A percentile compares a stretch with the other conserved stretches of the same genome.
Conservation (phyloP, 345 rosid species). For the Gossypium thurberi region DNA sequence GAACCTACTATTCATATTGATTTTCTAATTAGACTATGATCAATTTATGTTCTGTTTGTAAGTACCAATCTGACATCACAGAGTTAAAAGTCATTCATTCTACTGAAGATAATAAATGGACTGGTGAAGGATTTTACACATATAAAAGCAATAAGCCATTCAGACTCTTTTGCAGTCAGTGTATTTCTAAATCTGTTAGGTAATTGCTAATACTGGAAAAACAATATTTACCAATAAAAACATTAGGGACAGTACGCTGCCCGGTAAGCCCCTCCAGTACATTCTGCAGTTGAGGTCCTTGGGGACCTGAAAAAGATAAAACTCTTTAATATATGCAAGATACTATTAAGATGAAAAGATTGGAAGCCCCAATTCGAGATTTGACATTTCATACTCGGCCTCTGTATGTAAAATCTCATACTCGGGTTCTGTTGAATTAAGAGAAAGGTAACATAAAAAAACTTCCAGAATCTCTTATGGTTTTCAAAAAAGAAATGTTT, state of each 20-base stretch:
- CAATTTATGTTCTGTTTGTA: not conserved
- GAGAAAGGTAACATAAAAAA: not conserved
- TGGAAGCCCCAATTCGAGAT: not conserved
- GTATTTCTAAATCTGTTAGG: not conserved
- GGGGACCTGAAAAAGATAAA: conserved; percentile 51
- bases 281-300: conserved; percentile 85
- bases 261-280: conserved; percentile 81
- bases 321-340: not conserved
- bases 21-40: not conserved
- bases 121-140: not conserved
- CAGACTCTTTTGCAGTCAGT: not conserved
- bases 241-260: conserved; percentile 92
- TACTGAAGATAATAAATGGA: not conserved
- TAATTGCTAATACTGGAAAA: not conserved
- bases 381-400: not conserved
- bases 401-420: not conserved
- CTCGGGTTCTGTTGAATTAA: not conserved
- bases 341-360: not conserved
- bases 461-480: not conserved
- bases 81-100: not conserved
- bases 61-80: not conserved
- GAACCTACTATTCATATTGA: not conserved
- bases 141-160: not conserved
- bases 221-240: conserved; percentile 62
- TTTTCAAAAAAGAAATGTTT: not conserved